A percentile compares a stretch with the other conserved stretches of the same genome.
Conservation (phyloP, 495 filamentous ascomycete genomes). For the Aspergillus nidulans region DNA sequence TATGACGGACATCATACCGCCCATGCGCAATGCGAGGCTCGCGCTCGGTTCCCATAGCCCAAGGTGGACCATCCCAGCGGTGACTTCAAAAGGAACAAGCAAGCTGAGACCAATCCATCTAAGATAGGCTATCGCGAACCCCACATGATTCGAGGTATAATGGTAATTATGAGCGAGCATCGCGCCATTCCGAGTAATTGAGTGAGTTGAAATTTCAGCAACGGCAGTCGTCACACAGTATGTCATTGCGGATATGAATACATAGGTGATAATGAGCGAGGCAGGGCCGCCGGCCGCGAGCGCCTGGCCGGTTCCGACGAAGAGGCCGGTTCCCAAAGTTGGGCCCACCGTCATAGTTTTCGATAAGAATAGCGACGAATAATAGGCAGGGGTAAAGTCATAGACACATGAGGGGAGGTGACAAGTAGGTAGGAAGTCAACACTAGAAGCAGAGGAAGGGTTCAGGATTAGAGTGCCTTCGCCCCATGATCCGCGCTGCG, state of each 20-base stretch:
- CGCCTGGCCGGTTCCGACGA: slow-evolving; percentile 37
- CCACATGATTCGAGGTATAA: slow-evolving; percentile 47
- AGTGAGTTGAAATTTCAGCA: slow-evolving; percentile 60
- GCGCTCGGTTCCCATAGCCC: slow-evolving; percentile 64
- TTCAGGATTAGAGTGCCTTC: not conserved
- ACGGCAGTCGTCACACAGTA: slow-evolving; percentile 57
- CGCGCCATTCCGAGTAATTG: slow-evolving; percentile 53
- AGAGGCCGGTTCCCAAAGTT: slow-evolving; percentile 39
- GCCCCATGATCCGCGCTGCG: not conserved
- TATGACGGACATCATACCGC: slow-evolving; percentile 64
- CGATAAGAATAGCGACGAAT: slow-evolving; percentile 14
- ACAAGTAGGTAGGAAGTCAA: not conserved
- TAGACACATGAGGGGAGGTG: not conserved
- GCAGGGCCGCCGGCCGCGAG: slow-evolving; percentile 38
- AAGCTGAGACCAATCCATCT: slow-evolving; percentile 62
- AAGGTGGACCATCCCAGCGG: slow-evolving; percentile 79
- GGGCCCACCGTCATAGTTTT: slow-evolving; percentile 30
- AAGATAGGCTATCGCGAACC: slow-evolving; percentile 54
- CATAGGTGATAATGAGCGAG: slow-evolving; percentile 35
- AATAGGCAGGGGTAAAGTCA: not conserved
- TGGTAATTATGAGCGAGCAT: slow-evolving; percentile 51
- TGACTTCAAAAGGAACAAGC: slow-evolving; percentile 67
- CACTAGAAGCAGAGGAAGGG: not conserved
- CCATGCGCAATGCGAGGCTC: slow-evolving; percentile 64
- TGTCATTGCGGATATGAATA: slow-evolving; percentile 50